phyloP scores from a whole-genome alignment of 2,329 filamentous ascomycete genomes.

The Ophiosphaerella korrae region DNA sequence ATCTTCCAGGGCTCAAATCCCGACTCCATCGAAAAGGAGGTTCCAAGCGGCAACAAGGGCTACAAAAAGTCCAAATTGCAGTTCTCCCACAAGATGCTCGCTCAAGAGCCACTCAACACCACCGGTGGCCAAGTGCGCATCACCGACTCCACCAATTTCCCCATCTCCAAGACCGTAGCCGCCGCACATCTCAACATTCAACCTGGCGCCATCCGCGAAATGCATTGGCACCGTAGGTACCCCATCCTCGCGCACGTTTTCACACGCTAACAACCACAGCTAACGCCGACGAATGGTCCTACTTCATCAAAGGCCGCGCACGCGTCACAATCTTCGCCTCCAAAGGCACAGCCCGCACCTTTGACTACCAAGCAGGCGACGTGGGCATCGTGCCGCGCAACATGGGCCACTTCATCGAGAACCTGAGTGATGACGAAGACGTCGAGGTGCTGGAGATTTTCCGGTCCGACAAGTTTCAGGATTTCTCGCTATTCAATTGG shows the following conservation, averaged over 20 bases:
- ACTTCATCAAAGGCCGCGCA: slow-evolving; percentile 74
- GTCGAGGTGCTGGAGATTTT: slow-evolving; percentile 79
- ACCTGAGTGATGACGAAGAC: slow-evolving; percentile 73
- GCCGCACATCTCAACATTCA: slow-evolving; percentile 74
- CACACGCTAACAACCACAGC: slow-evolving; percentile 14
- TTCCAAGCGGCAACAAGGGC: slow-evolving; percentile 60
- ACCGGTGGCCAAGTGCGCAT: slow-evolving; percentile 75
- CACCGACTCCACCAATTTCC: slow-evolving; percentile 76
- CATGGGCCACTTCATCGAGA: slow-evolving; percentile 83
- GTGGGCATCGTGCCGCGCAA: slow-evolving; percentile 77
- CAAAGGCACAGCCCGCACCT: slow-evolving; percentile 71
- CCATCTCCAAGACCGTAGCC: slow-evolving; percentile 73
- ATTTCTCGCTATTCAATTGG: slow-evolving; percentile 78
- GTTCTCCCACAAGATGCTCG: slow-evolving; percentile 75
- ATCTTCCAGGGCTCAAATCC: slow-evolving; percentile 75
- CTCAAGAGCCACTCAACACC: slow-evolving; percentile 68
- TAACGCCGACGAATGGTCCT: slow-evolving; percentile 79
- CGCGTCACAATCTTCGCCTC: slow-evolving; percentile 76
- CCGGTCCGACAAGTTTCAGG: slow-evolving; percentile 70
- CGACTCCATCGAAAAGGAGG: slow-evolving; percentile 68
- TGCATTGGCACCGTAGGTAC: slow-evolving; percentile 73
- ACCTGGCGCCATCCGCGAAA: slow-evolving; percentile 74
- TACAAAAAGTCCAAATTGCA: slow-evolving; percentile 70
- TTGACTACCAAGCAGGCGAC: slow-evolving; percentile 76
- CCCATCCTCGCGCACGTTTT: background rate